Percentiles rank a stretch among this genome's conserved stretches.
Conservation (phyloP, 768 basidiomycete genomes). For the Leccinum broughii region DNA sequence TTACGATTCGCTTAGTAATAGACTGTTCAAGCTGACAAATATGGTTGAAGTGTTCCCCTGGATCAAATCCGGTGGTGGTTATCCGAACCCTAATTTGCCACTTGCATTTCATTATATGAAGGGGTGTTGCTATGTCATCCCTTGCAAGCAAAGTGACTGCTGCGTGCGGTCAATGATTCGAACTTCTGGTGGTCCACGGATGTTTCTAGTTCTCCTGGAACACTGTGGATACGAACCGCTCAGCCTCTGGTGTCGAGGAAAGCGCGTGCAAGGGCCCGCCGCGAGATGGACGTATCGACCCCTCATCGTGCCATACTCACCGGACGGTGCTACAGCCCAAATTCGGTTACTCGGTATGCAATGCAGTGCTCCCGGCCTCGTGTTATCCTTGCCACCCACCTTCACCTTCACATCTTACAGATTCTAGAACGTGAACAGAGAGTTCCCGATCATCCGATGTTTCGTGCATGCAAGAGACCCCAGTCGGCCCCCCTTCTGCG, state of each 20-base stretch:
- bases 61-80: slow-evolving; percentile 20
- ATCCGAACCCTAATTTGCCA: slow-evolving; percentile 23
- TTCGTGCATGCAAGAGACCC: slow-evolving; percentile 21
- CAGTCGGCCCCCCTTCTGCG: slow-evolving; percentile 3
- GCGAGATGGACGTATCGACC: slow-evolving; percentile 16
- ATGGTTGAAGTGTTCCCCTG: slow-evolving; percentile 7
- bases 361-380: slow-evolving; percentile 30
- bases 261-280: slow-evolving; percentile 14
- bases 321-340: slow-evolving; percentile 14
- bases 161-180: slow-evolving; percentile 10
- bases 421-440: slow-evolving; percentile 26
- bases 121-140: slow-evolving; percentile 15
- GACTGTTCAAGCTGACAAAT: slow-evolving; percentile 21
- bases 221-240: slow-evolving; percentile 8
- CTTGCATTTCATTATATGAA: slow-evolving; percentile 23
- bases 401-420: slow-evolving; percentile 20
- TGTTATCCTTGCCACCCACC: slow-evolving; percentile 30
- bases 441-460: slow-evolving; percentile 26
- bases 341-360: slow-evolving; percentile 16
- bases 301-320: slow-evolving; percentile 16
- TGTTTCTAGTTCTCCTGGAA: slow-evolving; percentile 16
- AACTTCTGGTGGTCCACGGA: slow-evolving; percentile 8
- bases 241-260: slow-evolving; percentile 15
- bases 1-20: slow-evolving; percentile 1
- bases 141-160: slow-evolving; percentile 12